These are phyloP conservation scores for Mucor sp. DNA, from an alignment of 371 early-diverging fungal genomes.

Conservation along the genomic window DNA sequence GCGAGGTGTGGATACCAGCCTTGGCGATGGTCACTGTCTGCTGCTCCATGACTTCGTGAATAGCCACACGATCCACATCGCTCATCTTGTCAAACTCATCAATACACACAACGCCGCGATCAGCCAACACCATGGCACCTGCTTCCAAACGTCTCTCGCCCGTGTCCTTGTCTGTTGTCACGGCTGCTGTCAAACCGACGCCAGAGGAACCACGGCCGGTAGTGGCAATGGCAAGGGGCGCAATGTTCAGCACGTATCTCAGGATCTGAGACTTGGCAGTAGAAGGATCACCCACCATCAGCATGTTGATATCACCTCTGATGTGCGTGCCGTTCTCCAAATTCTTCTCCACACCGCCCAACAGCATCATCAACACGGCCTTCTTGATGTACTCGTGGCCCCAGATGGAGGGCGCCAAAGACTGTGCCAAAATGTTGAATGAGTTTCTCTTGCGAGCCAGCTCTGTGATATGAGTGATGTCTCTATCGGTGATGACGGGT, in stretches of 20 bases:
- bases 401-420: constrained; percentile 97
- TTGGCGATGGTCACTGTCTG: constrained; percentile 98
- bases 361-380: constrained; percentile 90
- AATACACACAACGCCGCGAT: constrained; percentile 98
- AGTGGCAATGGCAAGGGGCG: constrained; percentile 92
- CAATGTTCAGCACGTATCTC: constrained; percentile 87
- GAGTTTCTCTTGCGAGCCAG: constrained; percentile 73
- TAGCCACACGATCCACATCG: constrained; percentile 98
- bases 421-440: constrained; percentile 84
- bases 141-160: constrained; percentile 96
- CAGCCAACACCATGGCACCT: constrained; percentile 99
- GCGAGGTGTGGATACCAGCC: constrained; percentile 97
- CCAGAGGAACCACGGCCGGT: constrained; percentile 98
- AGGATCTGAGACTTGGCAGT: constrained; percentile 98
- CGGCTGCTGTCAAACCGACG: constrained; percentile 97
- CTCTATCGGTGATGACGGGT: constrained; percentile 71
- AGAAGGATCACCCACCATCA: constrained; percentile 97
- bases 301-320: constrained; percentile 96
- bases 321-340: constrained; percentile 94
- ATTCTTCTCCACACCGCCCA: constrained; percentile 97
- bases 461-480: constrained; percentile 83
- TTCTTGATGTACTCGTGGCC: constrained; percentile 98
- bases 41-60: constrained; percentile 99
- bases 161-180: constrained; percentile 87
- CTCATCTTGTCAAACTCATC: constrained; percentile 99